These are phyloP conservation scores for Luzula sylvatica DNA, from an alignment of 176 grass and related monocot species.

Conservation along the genomic window DNA sequence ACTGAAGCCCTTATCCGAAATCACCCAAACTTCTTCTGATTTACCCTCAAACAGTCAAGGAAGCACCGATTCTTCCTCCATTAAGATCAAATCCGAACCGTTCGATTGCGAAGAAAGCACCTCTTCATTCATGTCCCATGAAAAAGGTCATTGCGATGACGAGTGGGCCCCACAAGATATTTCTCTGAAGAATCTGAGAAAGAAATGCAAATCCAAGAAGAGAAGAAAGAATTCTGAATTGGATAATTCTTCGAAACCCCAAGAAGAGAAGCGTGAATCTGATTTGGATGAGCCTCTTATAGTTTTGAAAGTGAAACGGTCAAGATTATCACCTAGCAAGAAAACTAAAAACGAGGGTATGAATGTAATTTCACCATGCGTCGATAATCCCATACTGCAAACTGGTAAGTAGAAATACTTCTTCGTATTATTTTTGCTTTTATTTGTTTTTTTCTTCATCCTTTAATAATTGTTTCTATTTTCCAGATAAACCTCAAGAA, in stretches of 20 bases:
- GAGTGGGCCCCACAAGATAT: neutral
- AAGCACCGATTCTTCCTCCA: neutral
- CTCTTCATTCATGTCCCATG: neutral
- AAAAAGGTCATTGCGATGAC: neutral
- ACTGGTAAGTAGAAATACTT: no score
- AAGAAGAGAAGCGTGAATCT: neutral
- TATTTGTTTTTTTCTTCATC: neutral
- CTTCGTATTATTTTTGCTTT: no score
- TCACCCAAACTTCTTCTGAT: slow-evolving; percentile 6
- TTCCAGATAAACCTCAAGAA: slow-evolving; percentile 1
- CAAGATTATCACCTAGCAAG: neutral
- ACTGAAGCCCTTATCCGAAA: slow-evolving; percentile 6
- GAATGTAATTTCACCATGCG: neutral
- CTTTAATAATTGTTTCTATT: neutral
- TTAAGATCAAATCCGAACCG: neutral
- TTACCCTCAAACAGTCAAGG: neutral
- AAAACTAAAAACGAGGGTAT: slow-evolving; percentile 8
- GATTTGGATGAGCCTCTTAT: slow-evolving; percentile 23
- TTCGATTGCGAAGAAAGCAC: slow-evolving; percentile 2
- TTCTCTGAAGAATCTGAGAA: slow-evolving; percentile 19
- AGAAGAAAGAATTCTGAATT: slow-evolving; percentile 4
- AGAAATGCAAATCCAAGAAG: slow-evolving; percentile 15
- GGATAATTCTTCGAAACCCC: neutral
- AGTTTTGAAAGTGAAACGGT: slow-evolving; percentile 10
- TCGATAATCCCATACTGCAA: neutral